Base-by-base conservation (phyloP, 2,329 filamentous ascomycete species). In the Ophiostoma pallidulum region DNA sequence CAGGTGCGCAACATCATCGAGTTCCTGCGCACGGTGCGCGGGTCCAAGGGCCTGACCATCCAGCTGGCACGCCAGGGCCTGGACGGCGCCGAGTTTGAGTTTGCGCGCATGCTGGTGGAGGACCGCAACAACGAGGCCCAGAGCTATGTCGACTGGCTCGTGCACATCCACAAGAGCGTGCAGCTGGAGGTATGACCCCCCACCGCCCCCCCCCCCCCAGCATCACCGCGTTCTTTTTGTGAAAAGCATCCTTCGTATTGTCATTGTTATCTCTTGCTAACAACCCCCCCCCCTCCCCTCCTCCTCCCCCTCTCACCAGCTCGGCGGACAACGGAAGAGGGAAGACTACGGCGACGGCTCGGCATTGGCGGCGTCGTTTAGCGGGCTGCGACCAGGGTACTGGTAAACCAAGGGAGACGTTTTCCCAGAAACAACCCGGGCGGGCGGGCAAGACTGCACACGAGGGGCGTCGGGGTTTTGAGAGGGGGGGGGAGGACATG, bases 61-160 rank as follows among this genome's bases (percentile, higher is more conserved):
- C 92, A 97, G 66, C 73, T 98, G 41, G 92, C 92, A 8, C 72
- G 92, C 50, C 92, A 97, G 66, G 90, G 90, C 0, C 74, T 97
- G 4, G 92, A 98, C 60, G 92, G 92, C 1, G 87, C 90, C 3
- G 92, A 98, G 65, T 97, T 89, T 59, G 92, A 98, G 65, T 98
- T 97, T 70, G 92, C 92, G 8, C 74, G 90, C 45, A 72, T 94
- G 66, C 66, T 98, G 56, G 81, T 95, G 28, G 92, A 98, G 67
- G 92, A 98, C 62, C 78, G 92, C 55, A 97, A 97, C 64, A 95
- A 95, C 57, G 92, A 98, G 69, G 92, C 92, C 31, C 90, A 94
- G 68, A 94, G 86, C 62, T 98, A 97, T 66, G 92, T 97, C 29
- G 92, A 98, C 68, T 98, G 92, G 92, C 73, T 98, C 59, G 92